A percentile compares a stretch with the other conserved stretches of the same genome.
Evolutionary conservation across 331 rosid genomes (phyloP).

Genomic region (Quercus phellos): DNA sequence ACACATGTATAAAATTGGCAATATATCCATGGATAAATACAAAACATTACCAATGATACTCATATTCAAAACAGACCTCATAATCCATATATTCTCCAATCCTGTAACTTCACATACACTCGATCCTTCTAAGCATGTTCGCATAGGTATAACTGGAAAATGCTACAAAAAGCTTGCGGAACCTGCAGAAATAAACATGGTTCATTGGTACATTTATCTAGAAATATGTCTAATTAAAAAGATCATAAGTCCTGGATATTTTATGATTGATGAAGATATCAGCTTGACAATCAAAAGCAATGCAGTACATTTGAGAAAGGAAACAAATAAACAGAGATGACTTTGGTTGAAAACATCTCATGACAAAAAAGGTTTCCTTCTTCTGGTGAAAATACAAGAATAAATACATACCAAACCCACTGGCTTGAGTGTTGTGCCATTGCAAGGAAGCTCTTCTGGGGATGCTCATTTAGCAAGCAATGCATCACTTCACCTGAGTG

Average conservation of each 20-base stretch:
- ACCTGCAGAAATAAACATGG: conserved; percentile 50
- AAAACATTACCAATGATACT: not conserved
- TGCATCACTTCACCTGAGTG: conserved; percentile 41
- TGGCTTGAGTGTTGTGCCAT: conserved; percentile 92
- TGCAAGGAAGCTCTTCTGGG: conserved; percentile 58
- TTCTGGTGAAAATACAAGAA: conserved; percentile 11
- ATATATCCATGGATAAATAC: not conserved
- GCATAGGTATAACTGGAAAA: conserved; percentile 82
- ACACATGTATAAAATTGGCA: not conserved
- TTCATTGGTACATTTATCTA: not conserved
- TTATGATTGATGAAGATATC: not conserved
- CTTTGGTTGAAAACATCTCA: not conserved
- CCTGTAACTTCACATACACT: conserved; percentile 5
- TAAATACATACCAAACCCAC: conserved; percentile 74
- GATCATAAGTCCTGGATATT: not conserved
- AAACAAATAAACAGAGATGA: not conserved
- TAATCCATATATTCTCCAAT: not conserved
- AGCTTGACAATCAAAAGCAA: conserved; percentile 9
- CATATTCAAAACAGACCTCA: not conserved
- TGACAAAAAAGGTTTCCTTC: not conserved
- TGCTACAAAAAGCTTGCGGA: conserved; percentile 74
- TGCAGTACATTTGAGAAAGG: not conserved
- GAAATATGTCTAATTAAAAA: not conserved
- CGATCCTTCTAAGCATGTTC: conserved; percentile 59
- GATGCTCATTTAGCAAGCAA: conserved; percentile 61